phyloP scores from a whole-genome alignment of 176 grass and related monocot genomes.

The sorghum (Sorghum bicolor) region DNA sequence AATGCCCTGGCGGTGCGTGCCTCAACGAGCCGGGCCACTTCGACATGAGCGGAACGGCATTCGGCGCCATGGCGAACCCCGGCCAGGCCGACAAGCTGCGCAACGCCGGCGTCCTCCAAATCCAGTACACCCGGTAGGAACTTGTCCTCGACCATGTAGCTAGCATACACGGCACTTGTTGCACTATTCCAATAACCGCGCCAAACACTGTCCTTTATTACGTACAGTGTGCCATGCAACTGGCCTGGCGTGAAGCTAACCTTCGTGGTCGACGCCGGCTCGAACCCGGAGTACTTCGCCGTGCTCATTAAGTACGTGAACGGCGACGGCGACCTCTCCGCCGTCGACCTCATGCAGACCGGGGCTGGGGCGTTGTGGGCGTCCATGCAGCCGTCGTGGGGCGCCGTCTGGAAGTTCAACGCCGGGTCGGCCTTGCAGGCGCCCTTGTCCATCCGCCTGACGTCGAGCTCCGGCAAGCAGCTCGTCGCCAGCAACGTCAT shows the following conservation, averaged over 20 bases:
- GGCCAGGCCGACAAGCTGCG: conserved; percentile 57
- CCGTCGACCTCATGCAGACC: conserved; percentile 50
- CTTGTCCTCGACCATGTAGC: no score
- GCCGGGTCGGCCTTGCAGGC: conserved; percentile 39
- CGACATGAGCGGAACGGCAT: conserved; percentile 64
- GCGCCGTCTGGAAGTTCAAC: conserved; percentile 54
- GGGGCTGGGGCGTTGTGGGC: conserved; percentile 9
- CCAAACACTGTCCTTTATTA: no score
- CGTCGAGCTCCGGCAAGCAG: conserved; percentile 44
- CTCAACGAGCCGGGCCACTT: conserved; percentile 52
- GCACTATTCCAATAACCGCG: no score
- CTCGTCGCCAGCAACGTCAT: conserved; percentile 53
- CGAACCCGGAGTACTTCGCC: conserved; percentile 51
- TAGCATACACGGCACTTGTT: no score
- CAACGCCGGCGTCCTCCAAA: conserved; percentile 35
- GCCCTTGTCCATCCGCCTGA: conserved; percentile 56
- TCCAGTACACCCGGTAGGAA: conserved; percentile 57
- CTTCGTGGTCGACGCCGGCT: conserved; percentile 52
- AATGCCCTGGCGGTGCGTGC: conserved; percentile 49
- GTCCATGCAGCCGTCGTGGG: conserved; percentile 57
- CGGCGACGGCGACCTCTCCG: conserved; percentile 52
- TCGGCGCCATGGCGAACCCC: conserved; percentile 55
- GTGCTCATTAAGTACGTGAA: conserved; percentile 47
- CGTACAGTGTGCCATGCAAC: conserved; percentile 47
- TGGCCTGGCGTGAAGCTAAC: conserved; percentile 39